A percentile compares a stretch with the other conserved stretches of the same genome.
These are phyloP conservation scores for Aspergillus sp. DNA, from an alignment of 2,329 filamentous ascomycete genomes.

Conservation along the genomic window DNA sequence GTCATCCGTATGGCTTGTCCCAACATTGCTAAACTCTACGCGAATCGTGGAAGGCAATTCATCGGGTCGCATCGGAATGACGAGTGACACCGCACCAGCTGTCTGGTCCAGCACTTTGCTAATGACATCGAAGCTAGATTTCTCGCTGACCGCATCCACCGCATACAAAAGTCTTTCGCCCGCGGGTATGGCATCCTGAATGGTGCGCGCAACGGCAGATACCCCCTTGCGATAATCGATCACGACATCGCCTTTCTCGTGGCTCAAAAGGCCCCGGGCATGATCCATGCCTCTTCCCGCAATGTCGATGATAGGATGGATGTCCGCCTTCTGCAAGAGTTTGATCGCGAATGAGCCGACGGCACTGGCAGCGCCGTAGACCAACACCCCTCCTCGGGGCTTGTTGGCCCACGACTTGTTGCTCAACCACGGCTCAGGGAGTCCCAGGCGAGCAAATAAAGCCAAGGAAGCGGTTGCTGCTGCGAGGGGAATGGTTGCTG, in stretches of 20 bases:
- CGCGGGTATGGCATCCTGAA: neutral
- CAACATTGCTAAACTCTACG: neutral
- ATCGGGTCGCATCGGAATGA: neutral
- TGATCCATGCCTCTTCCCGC: slow-evolving; percentile 50
- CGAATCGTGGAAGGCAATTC: neutral
- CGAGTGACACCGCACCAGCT: neutral
- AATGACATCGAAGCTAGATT: neutral
- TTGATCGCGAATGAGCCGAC: slow-evolving; percentile 58
- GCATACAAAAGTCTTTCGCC: neutral
- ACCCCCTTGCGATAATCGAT: slow-evolving; percentile 57
- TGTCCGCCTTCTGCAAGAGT: slow-evolving; percentile 50
- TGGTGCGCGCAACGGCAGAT: neutral
- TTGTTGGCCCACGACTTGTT: slow-evolving; percentile 23
- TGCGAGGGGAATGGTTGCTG: slow-evolving; percentile 53
- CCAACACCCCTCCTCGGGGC: slow-evolving; percentile 33
- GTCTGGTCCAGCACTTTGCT: neutral
- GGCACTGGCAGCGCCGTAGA: slow-evolving; percentile 49
- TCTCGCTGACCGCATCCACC: neutral
- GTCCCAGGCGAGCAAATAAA: slow-evolving; percentile 44
- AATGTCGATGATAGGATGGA: slow-evolving; percentile 59
- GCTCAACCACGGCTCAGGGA: slow-evolving; percentile 46
- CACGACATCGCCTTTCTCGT: slow-evolving; percentile 52
- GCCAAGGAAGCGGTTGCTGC: slow-evolving; percentile 52
- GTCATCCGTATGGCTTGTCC: neutral
- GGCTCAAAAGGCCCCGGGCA: slow-evolving; percentile 51